Percentiles rank a stretch among this genome's conserved stretches.
phyloP scores from a whole-genome alignment of 169 alveolate species.

The Plasmodium berghei region DNA sequence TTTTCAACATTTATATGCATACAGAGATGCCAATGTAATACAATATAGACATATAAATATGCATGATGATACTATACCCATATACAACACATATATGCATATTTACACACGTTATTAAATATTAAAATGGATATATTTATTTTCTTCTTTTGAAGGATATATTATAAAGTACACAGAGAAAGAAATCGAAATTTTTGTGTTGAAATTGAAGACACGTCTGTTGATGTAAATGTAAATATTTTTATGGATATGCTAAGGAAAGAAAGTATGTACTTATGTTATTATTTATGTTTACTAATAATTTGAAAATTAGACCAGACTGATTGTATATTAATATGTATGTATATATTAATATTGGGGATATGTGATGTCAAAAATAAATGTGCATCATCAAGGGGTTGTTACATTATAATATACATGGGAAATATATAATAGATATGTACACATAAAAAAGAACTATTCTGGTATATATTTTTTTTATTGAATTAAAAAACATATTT shows the following conservation, averaged over 20 bases:
- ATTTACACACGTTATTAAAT: neutral
- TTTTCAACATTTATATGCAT: conserved; percentile 33
- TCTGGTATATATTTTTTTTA: too few relatives aligned
- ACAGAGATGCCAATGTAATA: conserved; percentile 61
- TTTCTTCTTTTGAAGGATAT: conserved; percentile 33
- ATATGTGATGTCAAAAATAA: neutral
- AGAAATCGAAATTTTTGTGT: conserved; percentile 50
- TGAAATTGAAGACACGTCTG: conserved; percentile 70
- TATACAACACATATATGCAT: neutral
- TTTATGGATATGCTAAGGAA: conserved; percentile 53
- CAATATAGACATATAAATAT: conserved; percentile 12
- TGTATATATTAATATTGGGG: neutral
- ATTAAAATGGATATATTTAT: neutral
- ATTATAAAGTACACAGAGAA: conserved; percentile 61
- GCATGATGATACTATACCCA: neutral
- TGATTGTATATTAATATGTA: conserved; percentile 4
- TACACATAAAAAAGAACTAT: too few relatives aligned
- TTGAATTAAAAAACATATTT: neutral
- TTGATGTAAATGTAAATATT: conserved; percentile 52
- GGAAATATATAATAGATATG: too few relatives aligned
- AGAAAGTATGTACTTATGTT: conserved; percentile 30
- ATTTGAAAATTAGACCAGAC: neutral
- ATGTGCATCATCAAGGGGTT: neutral
- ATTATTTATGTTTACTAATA: neutral
- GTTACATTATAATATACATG: too few relatives aligned